These are phyloP conservation scores for Orbilia quercus DNA, from an alignment of 2,329 filamentous ascomycete genomes.

Conservation along the genomic window DNA sequence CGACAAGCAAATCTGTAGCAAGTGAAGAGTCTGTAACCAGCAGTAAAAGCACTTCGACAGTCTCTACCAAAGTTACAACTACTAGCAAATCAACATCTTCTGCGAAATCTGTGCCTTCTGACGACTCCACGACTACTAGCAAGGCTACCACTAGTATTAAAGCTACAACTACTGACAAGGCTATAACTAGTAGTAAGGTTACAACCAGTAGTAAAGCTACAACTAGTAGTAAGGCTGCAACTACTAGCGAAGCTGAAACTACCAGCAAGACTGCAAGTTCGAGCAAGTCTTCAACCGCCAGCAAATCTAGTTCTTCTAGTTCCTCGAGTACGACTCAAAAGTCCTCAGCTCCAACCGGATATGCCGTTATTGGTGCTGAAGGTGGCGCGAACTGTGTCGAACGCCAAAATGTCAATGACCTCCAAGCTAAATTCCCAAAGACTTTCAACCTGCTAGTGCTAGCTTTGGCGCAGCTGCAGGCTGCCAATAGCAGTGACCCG, in stretches of 20 bases:
- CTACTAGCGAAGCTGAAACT: background rate
- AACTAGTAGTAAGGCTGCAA: constrained; percentile 1
- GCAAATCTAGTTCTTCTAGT: background rate
- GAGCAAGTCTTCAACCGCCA: background rate
- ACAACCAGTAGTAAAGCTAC: constrained; percentile 5
- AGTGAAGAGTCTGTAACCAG: background rate
- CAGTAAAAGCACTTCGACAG: background rate
- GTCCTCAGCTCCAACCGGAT: constrained; percentile 13
- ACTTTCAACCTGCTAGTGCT: constrained; percentile 28
- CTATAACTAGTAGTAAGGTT: background rate
- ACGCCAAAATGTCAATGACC: constrained; percentile 14
- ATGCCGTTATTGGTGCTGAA: constrained; percentile 14
- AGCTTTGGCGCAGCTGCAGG: constrained; percentile 11
- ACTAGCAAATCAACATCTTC: background rate
- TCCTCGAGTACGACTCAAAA: background rate
- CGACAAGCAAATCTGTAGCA: background rate
- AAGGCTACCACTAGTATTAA: background rate
- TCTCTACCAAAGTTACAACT: background rate
- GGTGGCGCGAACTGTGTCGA: constrained; percentile 16
- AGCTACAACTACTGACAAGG: background rate
- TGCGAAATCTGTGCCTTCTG: background rate
- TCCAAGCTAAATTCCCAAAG: constrained; percentile 16
- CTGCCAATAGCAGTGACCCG: background rate
- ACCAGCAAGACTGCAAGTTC: background rate
- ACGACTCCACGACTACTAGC: background rate